Conservation (phyloP, 257 asterid species). For the Phtheirospermum japonicum region DNA sequence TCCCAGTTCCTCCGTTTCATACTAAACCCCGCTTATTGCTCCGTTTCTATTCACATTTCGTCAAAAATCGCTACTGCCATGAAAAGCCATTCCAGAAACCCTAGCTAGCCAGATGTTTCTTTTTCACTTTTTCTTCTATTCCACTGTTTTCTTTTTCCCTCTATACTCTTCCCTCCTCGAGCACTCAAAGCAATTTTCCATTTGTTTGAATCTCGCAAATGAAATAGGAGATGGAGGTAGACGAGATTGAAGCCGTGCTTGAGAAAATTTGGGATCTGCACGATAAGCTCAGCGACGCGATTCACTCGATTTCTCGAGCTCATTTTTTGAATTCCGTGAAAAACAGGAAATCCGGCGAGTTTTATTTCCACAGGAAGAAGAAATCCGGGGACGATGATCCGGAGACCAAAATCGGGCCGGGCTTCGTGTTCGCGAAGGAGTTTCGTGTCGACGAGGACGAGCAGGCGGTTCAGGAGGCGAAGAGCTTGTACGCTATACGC, state of each 20-base stretch:
- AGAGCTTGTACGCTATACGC: constrained; percentile 81
- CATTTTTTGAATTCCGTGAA: constrained; percentile 73
- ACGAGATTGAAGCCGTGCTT: constrained; percentile 78
- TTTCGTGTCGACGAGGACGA: constrained; percentile 56
- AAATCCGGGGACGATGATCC: constrained; percentile 33
- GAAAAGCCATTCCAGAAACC: constrained; percentile 16
- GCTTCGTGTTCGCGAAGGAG: constrained; percentile 79
- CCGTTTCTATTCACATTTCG: background rate
- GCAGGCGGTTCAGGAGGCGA: constrained; percentile 72
- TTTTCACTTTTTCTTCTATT: background rate
- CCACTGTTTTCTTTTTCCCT: constrained; percentile 10
- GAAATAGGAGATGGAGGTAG: constrained; percentile 91
- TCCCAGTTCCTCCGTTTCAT: background rate
- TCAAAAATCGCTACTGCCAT: background rate
- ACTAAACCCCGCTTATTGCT: background rate
- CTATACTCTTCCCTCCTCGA: constrained; percentile 30
- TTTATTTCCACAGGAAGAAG: constrained; percentile 38
- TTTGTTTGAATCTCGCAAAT: constrained; percentile 30
- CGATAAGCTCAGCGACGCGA: constrained; percentile 95
- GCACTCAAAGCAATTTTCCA: constrained; percentile 19
- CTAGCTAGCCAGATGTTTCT: constrained; percentile 23
- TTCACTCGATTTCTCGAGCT: constrained; percentile 79
- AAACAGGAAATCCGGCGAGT: constrained; percentile 44
- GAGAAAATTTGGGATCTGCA: constrained; percentile 94
- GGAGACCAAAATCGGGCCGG: constrained; percentile 38